phyloP scores from a whole-genome alignment of 306 rosid genomes.

The Alnus glutinosa region DNA sequence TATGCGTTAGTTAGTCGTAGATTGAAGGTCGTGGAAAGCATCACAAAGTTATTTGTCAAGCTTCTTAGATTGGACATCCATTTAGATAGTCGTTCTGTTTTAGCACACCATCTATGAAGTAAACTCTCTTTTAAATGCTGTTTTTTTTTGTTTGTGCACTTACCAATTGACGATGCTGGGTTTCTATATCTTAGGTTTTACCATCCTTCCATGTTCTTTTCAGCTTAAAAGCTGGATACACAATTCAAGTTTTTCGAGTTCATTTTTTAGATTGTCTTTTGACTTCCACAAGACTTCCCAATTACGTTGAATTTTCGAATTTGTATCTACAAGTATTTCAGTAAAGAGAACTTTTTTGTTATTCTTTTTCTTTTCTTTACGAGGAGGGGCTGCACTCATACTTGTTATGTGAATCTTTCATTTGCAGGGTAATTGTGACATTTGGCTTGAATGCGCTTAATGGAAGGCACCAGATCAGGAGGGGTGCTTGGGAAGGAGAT shows the following conservation, averaged over 20 bases:
- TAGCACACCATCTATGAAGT: background rate
- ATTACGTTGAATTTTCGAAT: background rate
- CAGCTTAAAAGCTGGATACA: background rate
- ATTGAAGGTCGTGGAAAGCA: background rate
- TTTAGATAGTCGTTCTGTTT: background rate
- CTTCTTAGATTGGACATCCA: background rate
- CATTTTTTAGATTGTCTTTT: background rate
- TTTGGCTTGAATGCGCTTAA: constrained; percentile 89
- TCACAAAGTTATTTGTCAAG: constrained; percentile 5
- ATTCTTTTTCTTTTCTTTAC: background rate
- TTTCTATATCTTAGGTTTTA: background rate
- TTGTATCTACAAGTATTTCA: constrained; percentile 1
- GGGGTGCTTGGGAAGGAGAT: constrained; percentile 69
- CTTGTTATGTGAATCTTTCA: constrained; percentile 17
- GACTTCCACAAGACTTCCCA: background rate
- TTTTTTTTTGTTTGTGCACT: too few relatives aligned
- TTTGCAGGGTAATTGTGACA: constrained; percentile 71
- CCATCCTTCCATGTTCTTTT: background rate
- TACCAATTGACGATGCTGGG: background rate
- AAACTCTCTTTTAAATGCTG: background rate
- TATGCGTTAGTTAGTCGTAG: background rate
- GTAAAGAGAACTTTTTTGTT: background rate
- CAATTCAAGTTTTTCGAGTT: background rate
- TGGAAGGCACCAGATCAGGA: constrained; percentile 63
- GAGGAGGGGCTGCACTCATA: background rate